Evolutionary conservation across 2,329 filamentous ascomycete species (phyloP).

Genomic region (Trichoderma sp.): DNA sequence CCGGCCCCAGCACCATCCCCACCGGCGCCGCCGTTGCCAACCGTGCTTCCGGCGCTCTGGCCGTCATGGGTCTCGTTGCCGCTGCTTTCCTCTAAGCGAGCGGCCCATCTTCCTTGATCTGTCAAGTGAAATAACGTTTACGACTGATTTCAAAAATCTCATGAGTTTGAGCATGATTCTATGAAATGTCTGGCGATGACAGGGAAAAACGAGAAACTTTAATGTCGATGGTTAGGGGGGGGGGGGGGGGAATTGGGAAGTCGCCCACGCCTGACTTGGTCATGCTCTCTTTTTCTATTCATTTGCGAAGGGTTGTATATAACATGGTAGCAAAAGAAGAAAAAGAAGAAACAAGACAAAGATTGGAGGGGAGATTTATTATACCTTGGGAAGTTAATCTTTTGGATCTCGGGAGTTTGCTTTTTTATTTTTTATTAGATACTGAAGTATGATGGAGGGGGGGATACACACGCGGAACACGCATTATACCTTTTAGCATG

Average conservation of each 20-base stretch:
- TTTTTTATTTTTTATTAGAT: slow-evolving; percentile 2
- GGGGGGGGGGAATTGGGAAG: background rate
- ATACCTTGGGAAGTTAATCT: slow-evolving; percentile 13
- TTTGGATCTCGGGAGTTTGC: slow-evolving; percentile 8
- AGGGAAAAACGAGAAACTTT: slow-evolving; percentile 5
- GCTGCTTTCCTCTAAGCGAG: slow-evolving; percentile 42
- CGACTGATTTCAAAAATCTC: slow-evolving; percentile 18
- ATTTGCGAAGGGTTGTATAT: slow-evolving; percentile 8
- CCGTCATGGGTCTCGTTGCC: slow-evolving; percentile 39
- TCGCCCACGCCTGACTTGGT: background rate
- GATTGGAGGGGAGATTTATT: background rate
- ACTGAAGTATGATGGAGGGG: background rate
- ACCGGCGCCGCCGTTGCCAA: slow-evolving; percentile 33
- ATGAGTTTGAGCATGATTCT: slow-evolving; percentile 5
- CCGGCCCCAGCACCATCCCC: slow-evolving; percentile 24
- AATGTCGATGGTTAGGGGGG: background rate
- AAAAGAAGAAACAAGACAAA: background rate
- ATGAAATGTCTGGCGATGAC: slow-evolving; percentile 10
- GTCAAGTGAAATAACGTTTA: slow-evolving; percentile 8
- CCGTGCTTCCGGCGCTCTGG: slow-evolving; percentile 36
- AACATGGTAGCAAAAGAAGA: background rate
- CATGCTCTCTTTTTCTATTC: background rate
- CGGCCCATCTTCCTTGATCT: background rate
- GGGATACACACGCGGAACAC: background rate
- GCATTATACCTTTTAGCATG: slow-evolving; percentile 11